Evolutionary conservation across 805 yeast species (phyloP).

Genomic region (Candida dajiaensis): DNA sequence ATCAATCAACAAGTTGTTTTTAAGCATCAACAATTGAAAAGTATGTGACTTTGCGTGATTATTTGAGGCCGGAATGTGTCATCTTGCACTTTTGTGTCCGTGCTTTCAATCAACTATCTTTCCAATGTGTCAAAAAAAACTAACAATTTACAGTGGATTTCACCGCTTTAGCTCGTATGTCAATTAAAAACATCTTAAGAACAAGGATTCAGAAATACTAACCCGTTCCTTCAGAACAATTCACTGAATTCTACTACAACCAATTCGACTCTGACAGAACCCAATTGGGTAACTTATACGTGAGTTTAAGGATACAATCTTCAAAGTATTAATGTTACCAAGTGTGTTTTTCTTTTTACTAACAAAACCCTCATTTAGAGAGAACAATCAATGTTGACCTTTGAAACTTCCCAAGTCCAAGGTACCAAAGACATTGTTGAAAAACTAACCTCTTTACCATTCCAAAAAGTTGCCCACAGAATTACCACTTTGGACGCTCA

Average conservation of each 20-base stretch:
- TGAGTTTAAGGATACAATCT: no score
- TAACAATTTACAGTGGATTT: not conserved
- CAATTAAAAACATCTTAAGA: not conserved
- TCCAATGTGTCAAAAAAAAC: not conserved
- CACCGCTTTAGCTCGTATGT: not conserved
- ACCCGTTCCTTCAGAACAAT: conserved; percentile 52
- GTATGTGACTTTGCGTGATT: not conserved
- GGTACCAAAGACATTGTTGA: conserved; percentile 93
- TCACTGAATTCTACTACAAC: conserved; percentile 91
- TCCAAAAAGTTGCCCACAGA: conserved; percentile 89
- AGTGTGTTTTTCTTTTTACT: no score
- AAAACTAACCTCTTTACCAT: conserved; percentile 83
- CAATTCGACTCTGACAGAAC: conserved; percentile 91
- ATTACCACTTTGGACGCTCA: conserved; percentile 96
- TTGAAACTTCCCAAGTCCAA: conserved; percentile 90
- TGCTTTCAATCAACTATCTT: not conserved
- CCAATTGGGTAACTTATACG: conserved; percentile 86
- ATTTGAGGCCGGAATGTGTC: no score
- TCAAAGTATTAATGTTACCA: no score
- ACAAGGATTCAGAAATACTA: not conserved
- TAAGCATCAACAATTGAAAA: not conserved
- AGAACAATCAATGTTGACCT: conserved; percentile 95
- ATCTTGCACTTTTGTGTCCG: not conserved
- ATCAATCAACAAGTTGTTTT: not conserved
- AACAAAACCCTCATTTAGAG: conserved; percentile 37